These are phyloP conservation scores for Cicer judaicum DNA, from an alignment of 306 rosid species.

Conservation along the genomic window DNA sequence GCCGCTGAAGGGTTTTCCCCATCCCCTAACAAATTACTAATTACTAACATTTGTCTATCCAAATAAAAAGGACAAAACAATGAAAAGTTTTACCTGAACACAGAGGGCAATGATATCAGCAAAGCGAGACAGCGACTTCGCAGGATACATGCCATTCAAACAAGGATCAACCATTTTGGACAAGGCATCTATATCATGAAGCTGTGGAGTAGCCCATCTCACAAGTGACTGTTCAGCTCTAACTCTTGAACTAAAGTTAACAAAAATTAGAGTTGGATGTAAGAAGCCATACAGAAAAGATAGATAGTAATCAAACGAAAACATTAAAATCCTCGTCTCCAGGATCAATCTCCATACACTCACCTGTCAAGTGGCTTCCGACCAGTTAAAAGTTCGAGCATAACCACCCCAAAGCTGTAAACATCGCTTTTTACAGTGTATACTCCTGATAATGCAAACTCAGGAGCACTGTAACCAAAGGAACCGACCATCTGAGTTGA, in stretches of 20 bases:
- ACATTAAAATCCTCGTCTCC: background rate
- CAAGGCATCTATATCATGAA: conserved; percentile 93
- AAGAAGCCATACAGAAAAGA: conserved; percentile 29
- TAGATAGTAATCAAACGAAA: conserved; percentile 10
- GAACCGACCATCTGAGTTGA: conserved; percentile 97
- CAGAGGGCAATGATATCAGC: conserved; percentile 94
- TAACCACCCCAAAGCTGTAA: conserved; percentile 98
- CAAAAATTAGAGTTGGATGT: conserved; percentile 30
- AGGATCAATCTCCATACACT: conserved; percentile 19
- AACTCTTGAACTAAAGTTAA: conserved; percentile 66
- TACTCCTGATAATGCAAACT: conserved; percentile 88
- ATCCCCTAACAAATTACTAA: too few species aligned
- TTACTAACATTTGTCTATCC: too few species aligned
- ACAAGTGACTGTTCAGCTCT: conserved; percentile 96
- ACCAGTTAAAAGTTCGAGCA: conserved; percentile 93
- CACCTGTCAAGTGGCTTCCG: conserved; percentile 98
- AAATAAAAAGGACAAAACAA: too few species aligned
- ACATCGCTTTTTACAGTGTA: conserved; percentile 98
- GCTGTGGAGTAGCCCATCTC: conserved; percentile 99
- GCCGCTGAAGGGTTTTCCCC: too few species aligned
- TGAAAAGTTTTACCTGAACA: conserved; percentile 75
- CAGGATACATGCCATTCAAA: conserved; percentile 94
- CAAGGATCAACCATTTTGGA: conserved; percentile 98
- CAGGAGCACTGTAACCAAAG: conserved; percentile 98
- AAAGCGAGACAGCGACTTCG: conserved; percentile 92